These are phyloP conservation scores for Sporothrix humicola DNA, from an alignment of 2,329 filamentous ascomycete genomes.

Conservation along the genomic window DNA sequence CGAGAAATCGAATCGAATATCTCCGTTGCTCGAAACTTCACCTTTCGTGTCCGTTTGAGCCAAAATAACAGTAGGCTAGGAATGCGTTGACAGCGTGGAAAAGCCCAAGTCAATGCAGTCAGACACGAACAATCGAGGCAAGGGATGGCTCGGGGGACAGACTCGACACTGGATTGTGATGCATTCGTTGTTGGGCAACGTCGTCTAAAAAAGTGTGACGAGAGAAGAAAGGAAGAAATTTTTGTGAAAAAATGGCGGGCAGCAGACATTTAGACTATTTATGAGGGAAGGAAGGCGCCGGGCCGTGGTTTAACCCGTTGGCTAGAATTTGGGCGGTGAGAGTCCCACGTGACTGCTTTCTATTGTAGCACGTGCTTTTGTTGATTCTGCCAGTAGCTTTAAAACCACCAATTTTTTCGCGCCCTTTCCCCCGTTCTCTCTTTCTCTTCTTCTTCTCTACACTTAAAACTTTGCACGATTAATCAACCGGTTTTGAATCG, in stretches of 20 bases:
- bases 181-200: neutral
- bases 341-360: rapidly evolving
- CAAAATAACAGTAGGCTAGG: neutral
- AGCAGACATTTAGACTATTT: slow-evolving; percentile 18
- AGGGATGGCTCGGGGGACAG: neutral
- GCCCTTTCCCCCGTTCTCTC: slow-evolving; percentile 26
- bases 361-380: slow-evolving; percentile 24
- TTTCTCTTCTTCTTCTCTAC: slow-evolving; percentile 44
- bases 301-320: slow-evolving; percentile 26
- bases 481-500: slow-evolving; percentile 64
- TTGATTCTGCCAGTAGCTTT: neutral
- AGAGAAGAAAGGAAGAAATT: neutral
- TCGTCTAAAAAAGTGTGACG: neutral
- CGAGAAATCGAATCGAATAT: neutral
- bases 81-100: neutral
- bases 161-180: neutral
- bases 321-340: neutral
- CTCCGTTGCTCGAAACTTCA: neutral
- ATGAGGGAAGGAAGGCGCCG: neutral
- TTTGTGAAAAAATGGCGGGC: neutral
- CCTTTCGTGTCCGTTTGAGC: neutral
- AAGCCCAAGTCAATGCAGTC: neutral
- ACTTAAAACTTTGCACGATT: slow-evolving; percentile 60
- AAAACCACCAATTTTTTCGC: slow-evolving; percentile 25
- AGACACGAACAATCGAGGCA: neutral